A percentile compares a stretch with the other conserved stretches of the same genome.
These are phyloP conservation scores for Condylostoma magnum DNA, from an alignment of 169 alveolate species.

Conservation along the genomic window DNA sequence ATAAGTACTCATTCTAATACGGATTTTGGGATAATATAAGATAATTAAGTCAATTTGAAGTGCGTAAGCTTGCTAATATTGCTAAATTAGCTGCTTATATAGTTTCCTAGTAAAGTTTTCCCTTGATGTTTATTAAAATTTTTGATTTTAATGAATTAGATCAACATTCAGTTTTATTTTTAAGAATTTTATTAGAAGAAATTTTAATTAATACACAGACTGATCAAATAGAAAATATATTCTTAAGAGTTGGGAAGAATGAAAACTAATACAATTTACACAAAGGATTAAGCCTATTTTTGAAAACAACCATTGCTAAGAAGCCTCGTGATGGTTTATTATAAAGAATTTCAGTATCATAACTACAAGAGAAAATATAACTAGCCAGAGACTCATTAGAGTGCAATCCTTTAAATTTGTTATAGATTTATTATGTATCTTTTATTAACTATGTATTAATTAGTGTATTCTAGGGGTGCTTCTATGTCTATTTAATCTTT, in stretches of 20 bases:
- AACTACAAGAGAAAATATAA: too few relatives aligned
- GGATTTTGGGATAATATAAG: constrained; percentile 18
- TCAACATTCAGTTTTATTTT: constrained; percentile 6
- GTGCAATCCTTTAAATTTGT: too few relatives aligned
- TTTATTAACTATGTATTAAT: too few relatives aligned
- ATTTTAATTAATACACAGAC: background rate
- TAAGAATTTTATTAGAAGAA: constrained; percentile 20
- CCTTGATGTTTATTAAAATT: background rate
- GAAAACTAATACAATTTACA: background rate
- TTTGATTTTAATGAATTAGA: constrained; percentile 4
- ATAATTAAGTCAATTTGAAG: background rate
- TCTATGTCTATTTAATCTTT: too few relatives aligned
- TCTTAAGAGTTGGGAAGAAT: constrained; percentile 6
- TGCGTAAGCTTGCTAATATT: constrained; percentile 8
- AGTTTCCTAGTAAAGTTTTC: background rate
- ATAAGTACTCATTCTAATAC: constrained; percentile 17
- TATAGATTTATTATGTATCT: too few relatives aligned
- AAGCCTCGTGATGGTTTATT: constrained; percentile 29
- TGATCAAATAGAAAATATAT: background rate
- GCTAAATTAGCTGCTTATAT: constrained; percentile 20
- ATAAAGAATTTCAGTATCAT: too few relatives aligned
- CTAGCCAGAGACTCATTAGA: too few relatives aligned
- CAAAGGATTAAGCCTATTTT: constrained; percentile 9
- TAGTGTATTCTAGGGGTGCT: too few relatives aligned
- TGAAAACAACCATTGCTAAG: background rate